Percentiles rank a stretch among this genome's conserved stretches.
These are phyloP conservation scores for Phellopilus nigrolimitatus DNA, from an alignment of 1,284 basidiomycete genomes.

Conservation along the genomic window DNA sequence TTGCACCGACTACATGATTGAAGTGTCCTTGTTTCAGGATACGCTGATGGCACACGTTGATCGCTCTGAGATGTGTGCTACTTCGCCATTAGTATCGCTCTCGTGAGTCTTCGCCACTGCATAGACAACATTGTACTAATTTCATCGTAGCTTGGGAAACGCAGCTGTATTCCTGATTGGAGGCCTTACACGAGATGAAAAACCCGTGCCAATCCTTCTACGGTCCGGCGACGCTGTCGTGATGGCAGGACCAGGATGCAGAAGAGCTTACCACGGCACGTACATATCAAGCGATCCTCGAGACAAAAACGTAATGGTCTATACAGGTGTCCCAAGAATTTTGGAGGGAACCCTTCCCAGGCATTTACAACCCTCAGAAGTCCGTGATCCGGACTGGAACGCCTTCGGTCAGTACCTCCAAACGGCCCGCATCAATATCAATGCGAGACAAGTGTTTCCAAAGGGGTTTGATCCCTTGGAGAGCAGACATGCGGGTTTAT, in stretches of 20 bases:
- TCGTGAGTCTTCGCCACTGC: constrained; percentile 56
- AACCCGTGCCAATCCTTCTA: constrained; percentile 77
- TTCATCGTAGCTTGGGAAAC: constrained; percentile 67
- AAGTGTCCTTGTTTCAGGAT: constrained; percentile 47
- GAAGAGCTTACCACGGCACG: constrained; percentile 82
- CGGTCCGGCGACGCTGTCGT: constrained; percentile 87
- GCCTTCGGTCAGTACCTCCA: constrained; percentile 60
- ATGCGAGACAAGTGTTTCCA: constrained; percentile 84
- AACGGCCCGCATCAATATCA: constrained; percentile 79
- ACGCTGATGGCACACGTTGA: constrained; percentile 93
- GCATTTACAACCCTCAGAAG: constrained; percentile 41
- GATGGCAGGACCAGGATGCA: constrained; percentile 82
- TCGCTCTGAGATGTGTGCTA: constrained; percentile 82
- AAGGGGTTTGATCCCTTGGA: constrained; percentile 53
- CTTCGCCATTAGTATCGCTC: constrained; percentile 84
- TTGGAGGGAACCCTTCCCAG: constrained; percentile 72
- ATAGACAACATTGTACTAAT: constrained; percentile 1
- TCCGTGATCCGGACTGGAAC: constrained; percentile 43
- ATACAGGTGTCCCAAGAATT: constrained; percentile 79
- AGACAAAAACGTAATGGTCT: background rate
- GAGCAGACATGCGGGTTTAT: background rate
- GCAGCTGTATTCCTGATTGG: constrained; percentile 88
- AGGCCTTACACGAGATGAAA: constrained; percentile 64
- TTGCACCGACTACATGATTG: background rate
- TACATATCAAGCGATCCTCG: background rate